Evolutionary conservation across 2,329 filamentous ascomycete genomes (phyloP), one percentile per base, ranked within the genome.

Genomic region (Hypoxylon sp.): DNA sequence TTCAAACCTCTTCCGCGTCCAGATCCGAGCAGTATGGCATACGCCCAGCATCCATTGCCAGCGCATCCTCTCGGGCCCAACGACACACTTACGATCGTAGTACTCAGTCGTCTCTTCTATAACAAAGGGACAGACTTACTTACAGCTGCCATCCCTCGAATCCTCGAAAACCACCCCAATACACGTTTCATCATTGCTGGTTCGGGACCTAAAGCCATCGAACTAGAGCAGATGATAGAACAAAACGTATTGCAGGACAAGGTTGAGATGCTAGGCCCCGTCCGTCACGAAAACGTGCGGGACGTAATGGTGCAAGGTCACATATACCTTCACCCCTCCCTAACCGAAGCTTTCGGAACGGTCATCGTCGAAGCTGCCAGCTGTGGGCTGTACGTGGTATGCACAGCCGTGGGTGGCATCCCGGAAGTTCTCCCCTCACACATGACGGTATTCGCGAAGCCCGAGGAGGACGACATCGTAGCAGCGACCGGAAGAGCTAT

Each of bases 121-220:
- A 99, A 99, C 80, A 99, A 99, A 78, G 96, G 96, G 64, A 98
- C 93, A 1, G 96, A 99, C 77, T 87, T 99, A 0, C 86, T 99
- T n/a, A 97, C 97, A 22, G 96, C 95, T 9, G 93, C 93, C 3
- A 97, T 99, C 56, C 96, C 96, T 0, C 90, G 94, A 49, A 97
- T 99, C 55, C 86, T 98, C 26, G 91, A 93, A 51, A 88, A 89
- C 12, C 92, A 99, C 76, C 91, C 93, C 0, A 96, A 98, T 76
- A 96, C 97, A 0, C 92, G 93, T 61, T 99, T 99, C 79, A 93
- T 99, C 74, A 97, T 99, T 71, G 96, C 93, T 26, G 96, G 96
- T 2, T 96, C 93, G 0, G 96, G 96, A 0, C 96, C 96, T 3
- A 98, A 99, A 78, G 93, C 95, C 18, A 99, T 99, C 69, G 96